Base-by-base conservation (phyloP, 805 yeast genomes). In the Lipomyces chichibuensis region DNA sequence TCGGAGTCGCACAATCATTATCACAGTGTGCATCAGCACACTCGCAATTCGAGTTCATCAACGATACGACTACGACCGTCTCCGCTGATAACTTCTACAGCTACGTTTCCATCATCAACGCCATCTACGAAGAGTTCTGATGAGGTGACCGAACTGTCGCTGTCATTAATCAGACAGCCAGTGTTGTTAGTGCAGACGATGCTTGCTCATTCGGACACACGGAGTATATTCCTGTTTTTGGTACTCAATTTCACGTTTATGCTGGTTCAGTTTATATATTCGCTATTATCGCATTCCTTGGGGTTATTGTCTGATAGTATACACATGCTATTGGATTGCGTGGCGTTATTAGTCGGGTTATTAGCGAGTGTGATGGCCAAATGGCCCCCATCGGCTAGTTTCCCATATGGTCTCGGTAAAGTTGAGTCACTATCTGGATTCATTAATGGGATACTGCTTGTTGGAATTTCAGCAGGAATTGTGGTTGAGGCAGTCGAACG, bases 241-340 rank as follows among this genome's bases (percentile, higher is more conserved):
- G 77, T 94, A 70, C 82, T 95, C 67, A 95, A 95, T 78, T 87
- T 96, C 13, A 85, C 95, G 1, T 95, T 95, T 79, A 95, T 95
- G 99, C 86, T 95, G 74, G 88, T 95, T 53, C 99, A 95, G 79
- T 82, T 95, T 71, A 79, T 95, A 9, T 95, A 95, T 77, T 93
- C 98, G 0, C 89, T 95, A 79, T 84, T 96, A 69, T 92, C 98
- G 1, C 93, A 91, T 75, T 94, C 98, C 0, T 80, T 95, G 57
- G 98, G 99, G 11, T 81, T 95, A 29, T 78, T 95, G 62, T 92
- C 97, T 23, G 99, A 95, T 75, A 92, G 97, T 0, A 82, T 95
- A 62, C 99, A 95, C 77, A 95, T 95, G 99, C 90, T 96, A 2
- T 82, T 95, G 64, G 99, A 95, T 77, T 95, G 99, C 77, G 84